phyloP scores from a whole-genome alignment of 805 yeast genomes.

The Starmerella sirachaensis region DNA sequence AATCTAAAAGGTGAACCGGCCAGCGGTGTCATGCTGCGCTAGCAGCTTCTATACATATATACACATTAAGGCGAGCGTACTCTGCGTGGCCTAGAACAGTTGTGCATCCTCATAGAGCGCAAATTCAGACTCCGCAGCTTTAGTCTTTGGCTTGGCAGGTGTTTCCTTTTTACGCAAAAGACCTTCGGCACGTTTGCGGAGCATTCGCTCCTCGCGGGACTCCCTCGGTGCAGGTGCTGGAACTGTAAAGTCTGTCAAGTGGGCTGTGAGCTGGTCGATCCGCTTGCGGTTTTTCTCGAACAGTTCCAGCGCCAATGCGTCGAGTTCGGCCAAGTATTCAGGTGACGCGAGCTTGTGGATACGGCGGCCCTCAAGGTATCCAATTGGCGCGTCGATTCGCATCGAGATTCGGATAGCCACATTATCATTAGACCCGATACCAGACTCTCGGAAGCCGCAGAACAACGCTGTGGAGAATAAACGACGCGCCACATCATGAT shows the following conservation, averaged over 20 bases:
- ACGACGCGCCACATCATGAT: slow-evolving; percentile 43
- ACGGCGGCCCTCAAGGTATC: slow-evolving; percentile 33
- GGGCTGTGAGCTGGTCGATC: slow-evolving; percentile 34
- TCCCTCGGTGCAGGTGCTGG: slow-evolving; percentile 32
- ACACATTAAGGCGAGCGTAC: no score
- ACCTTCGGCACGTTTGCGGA: slow-evolving; percentile 11
- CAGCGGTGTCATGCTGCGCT: no score
- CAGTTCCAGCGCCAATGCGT: slow-evolving; percentile 46
- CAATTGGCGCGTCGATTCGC: slow-evolving; percentile 67
- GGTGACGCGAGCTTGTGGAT: slow-evolving; percentile 38
- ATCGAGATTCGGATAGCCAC: slow-evolving; percentile 71
- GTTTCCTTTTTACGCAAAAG: slow-evolving; percentile 1
- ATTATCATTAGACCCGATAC: slow-evolving; percentile 65
- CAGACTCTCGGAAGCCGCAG: slow-evolving; percentile 79
- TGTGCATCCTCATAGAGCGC: no score
- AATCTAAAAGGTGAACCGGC: no score
- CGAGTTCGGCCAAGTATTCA: slow-evolving; percentile 41
- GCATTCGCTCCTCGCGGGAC: slow-evolving; percentile 42
- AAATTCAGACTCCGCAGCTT: no score
- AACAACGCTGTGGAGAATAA: slow-evolving; percentile 63
- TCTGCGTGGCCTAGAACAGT: no score
- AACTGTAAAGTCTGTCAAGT: slow-evolving; percentile 7
- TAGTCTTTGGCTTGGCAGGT: no score
- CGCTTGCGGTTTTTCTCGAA: slow-evolving; percentile 55
- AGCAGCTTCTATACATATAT: no score